Evolutionary conservation across 2,329 filamentous ascomycete species (phyloP), one percentile per base, ranked within the genome.

Genomic region (Metarhizium guizhouense): DNA sequence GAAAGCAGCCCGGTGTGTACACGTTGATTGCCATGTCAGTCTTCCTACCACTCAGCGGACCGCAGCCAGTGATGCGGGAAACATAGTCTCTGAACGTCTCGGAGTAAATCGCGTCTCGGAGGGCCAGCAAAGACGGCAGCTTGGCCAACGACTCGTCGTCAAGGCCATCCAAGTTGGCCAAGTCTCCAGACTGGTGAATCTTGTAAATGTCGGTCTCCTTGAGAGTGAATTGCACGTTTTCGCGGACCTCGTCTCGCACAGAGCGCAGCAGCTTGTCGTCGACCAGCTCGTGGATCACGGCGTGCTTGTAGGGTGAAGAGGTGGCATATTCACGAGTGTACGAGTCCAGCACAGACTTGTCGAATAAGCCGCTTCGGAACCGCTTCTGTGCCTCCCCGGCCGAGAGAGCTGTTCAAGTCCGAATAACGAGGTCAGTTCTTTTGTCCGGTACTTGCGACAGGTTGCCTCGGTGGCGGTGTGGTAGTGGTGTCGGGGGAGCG

Each of bases 141-240:
- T 90, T 91, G 59, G 87, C 81, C 54, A 97, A 81, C 6, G 92
- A 91, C 7, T 86, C 85, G 68, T 95, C 86, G 59, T 95, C 90
- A 47, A 99, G 82, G 29, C 94, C 94, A 72, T 96, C 93, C 57
- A 99, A 84, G 73, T 99, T 99, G 50, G 94, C 94, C 38, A 99
- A 81, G 70, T 99, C 94, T 61, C 94, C 94, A 4, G 93, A 97
- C 76, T 99, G 94, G 79, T 96, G 92, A 68, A 99, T 97, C 74
- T 95, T 96, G 82, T 99, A 99, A 65, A 99, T 99, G 71, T 99
- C 94, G 51, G 94, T 99, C 73, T 99, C 94, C 72, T 99, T 99
- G 64, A 92, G 92, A 13, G 94, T 96, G 75, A 99, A 99, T 62
- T 89, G 86, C 62, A 99, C 88, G 68, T 96, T 92, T 63, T 87